Evolutionary conservation across 2,329 filamentous ascomycete genomes (phyloP), one percentile per base, ranked within the genome.

Genomic region (Chaetothyriales sp.): DNA sequence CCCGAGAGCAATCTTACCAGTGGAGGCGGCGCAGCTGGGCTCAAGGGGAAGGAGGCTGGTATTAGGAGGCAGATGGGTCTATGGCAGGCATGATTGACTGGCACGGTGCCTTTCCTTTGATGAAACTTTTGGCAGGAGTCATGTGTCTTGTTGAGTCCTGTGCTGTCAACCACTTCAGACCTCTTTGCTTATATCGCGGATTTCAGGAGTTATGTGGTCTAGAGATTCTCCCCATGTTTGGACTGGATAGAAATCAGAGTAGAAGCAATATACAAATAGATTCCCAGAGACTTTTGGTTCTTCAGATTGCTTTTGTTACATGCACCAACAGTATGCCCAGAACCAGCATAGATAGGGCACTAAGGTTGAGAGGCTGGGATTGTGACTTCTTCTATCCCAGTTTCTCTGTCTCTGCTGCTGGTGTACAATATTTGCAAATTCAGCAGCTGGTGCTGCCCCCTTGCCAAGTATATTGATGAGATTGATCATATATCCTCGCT

Each of bases 1-100:
- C 10, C 32, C 15, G 32, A 39, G 32, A 39, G 32, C 32, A 39
- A 39, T 48, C 59, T 63, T 7, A 53, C 54, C 48, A 83, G 80
- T 61, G 77, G 70, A 47, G 74, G 64, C 0, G 65, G 75, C 47
- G 79, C 80, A 18, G 44, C 10, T 39, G 32, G 9, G 5, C 32
- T 39, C 10, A 39, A 39, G 32, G 32, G 32, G 5, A 39, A 4
- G 32, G 32, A 39, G 12, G 85, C 81, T 61, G 83, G 83, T 4
- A 70, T 86, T 57, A 73, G 80, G 59, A 73, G 82, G 58, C 81
- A 86, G 64, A 84, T 86, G 82, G 85, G 81, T 64, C 69, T 86
- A 58, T 65, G 87, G 57, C 81, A 79, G 52, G 75, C 81, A 73
- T 80, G 53, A 59, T 39, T 39, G 32, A 39, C 32, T 2, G 12